Base-by-base conservation (phyloP, 306 rosid genomes). In the Lupinus albus region DNA sequence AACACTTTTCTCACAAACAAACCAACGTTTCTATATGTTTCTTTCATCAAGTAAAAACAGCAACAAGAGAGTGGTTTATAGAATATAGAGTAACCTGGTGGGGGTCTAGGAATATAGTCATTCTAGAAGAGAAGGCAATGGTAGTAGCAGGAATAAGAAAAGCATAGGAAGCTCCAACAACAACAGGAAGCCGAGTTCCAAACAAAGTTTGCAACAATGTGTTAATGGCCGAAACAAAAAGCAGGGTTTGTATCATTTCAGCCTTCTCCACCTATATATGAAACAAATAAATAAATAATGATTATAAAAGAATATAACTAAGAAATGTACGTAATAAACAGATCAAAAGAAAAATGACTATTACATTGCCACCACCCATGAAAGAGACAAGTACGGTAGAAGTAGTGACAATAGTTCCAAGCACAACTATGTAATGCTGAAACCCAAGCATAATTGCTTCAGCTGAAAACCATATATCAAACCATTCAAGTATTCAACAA, bases 331-430 rank as follows among this genome's bases (percentile, higher is more conserved):
- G 28, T 25, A 25, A 25, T 25, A 25, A 25, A 39, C 10, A 20
- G 2, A 10, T 14, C n/a, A 7, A 39, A 11, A 14, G 0, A 30
- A 35, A 32, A 3, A 11, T 3, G 15, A 20, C 33, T 33, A 78
- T 84, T 83, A 93, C 98, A 72, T 90, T 64, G 65, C 96, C 97
- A 71, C 99, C 99, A 67, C 99, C 99, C 85, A 93, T 89, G 52
- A 84, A 48, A 51, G 96, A 88, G 50, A 80, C 92, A 39, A 93
- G 73, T 13, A 80, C 9, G 32, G 89, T 82, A 46, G 97, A 81
- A 57, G 90, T 46, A 62, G 85, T 58, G 62, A 88, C 90, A 11
- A 83, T 82, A 38, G 88, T 82, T 25, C 98, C 95, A 12, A 93
- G 82, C 93, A 87, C 84, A 28, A 88, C 91, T 47, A 93, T 16